Percentiles rank a stretch among this genome's conserved stretches.
phyloP scores from a whole-genome alignment of 148 eudicot species.

The Rhododendron ovatum region DNA sequence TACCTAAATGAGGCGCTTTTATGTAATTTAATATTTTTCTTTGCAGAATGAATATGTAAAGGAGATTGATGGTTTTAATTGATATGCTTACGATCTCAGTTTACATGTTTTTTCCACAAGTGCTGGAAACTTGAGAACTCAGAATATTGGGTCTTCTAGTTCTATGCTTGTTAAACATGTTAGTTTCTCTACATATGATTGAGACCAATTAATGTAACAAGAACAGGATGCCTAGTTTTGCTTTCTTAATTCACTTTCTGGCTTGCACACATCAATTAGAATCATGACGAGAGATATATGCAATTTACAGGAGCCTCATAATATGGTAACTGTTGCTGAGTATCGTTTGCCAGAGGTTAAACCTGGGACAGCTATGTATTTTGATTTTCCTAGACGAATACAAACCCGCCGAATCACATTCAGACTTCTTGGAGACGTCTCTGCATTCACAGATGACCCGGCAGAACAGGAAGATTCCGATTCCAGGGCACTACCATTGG shows the following conservation, averaged over 20 bases:
- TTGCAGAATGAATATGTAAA: background rate
- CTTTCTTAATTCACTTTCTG: background rate
- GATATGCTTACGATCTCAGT: background rate
- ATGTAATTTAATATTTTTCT: background rate
- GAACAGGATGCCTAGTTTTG: background rate
- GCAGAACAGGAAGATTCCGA: conserved; percentile 71
- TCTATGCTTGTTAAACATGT: background rate
- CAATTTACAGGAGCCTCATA: conserved; percentile 59
- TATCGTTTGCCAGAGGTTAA: conserved; percentile 85
- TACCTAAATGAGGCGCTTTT: background rate
- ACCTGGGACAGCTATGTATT: conserved; percentile 80
- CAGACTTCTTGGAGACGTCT: conserved; percentile 74
- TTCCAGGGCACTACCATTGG: conserved; percentile 42
- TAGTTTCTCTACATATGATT: background rate
- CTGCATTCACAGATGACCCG: conserved; percentile 74
- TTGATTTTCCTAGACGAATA: conserved; percentile 78
- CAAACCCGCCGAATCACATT: conserved; percentile 71
- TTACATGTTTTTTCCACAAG: background rate
- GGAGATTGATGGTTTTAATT: background rate
- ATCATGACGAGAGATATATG: background rate
- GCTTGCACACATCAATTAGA: background rate
- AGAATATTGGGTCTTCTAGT: background rate
- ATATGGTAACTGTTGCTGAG: conserved; percentile 68
- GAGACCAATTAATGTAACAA: background rate
- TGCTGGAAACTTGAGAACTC: background rate